Conservation (phyloP, 75 land plant genomes). For the Picea glauca region DNA sequence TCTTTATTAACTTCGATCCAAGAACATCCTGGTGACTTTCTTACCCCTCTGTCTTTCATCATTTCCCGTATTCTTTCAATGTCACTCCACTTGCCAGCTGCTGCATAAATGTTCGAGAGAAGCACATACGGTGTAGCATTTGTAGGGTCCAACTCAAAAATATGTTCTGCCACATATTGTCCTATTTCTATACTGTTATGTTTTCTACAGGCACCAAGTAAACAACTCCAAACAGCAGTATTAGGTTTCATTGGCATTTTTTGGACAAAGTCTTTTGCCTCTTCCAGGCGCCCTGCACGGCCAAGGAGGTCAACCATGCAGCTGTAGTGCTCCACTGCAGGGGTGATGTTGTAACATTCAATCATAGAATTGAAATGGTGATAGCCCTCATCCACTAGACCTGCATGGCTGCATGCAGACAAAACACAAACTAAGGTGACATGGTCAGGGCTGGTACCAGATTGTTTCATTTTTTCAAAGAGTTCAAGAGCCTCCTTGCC, state of each 20-base stretch:
- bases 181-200: conserved; percentile 46
- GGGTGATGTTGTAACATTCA: conserved; percentile 22
- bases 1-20: conserved; percentile 46
- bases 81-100: conserved; percentile 38
- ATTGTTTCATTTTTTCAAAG: conserved; percentile 46
- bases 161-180: conserved; percentile 30
- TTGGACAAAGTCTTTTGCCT: conserved; percentile 32
- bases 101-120: conserved; percentile 56
- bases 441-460: conserved; percentile 52
- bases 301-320: conserved; percentile 59
- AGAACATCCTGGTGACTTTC: conserved; percentile 49
- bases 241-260: conserved; percentile 54
- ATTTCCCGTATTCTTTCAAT: conserved; percentile 28
- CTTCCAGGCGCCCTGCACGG: conserved; percentile 42
- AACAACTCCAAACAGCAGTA: conserved; percentile 46
- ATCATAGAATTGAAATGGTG: conserved; percentile 44
- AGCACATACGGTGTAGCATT: conserved; percentile 56
- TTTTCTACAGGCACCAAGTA: conserved; percentile 59
- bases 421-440: conserved; percentile 68
- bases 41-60: conserved; percentile 27
- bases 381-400: conserved; percentile 52
- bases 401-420: conserved; percentile 64
- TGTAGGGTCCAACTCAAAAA: conserved; percentile 49
- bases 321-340: conserved; percentile 54
- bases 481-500: conserved; percentile 40